A percentile compares a stretch with the other conserved stretches of the same genome.
Conservation (phyloP, 345 rosid species). For the Citrus hindsii region DNA sequence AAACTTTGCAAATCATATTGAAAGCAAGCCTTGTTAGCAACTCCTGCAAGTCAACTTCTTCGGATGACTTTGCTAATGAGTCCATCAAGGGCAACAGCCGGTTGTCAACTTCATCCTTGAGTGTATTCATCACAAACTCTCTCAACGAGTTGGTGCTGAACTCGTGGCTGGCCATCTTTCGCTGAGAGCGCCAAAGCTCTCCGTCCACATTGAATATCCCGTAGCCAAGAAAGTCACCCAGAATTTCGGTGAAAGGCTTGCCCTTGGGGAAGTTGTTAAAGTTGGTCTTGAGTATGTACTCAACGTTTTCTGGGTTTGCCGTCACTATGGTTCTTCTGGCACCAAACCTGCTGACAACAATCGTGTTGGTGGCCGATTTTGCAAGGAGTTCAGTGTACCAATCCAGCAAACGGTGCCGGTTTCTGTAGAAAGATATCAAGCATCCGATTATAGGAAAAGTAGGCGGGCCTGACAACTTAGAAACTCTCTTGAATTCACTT, state of each 20-base stretch:
- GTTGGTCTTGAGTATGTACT: conserved; percentile 77
- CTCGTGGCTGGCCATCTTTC: conserved; percentile 53
- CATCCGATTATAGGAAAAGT: conserved; percentile 70
- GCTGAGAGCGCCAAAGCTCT: conserved; percentile 53
- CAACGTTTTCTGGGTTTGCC: conserved; percentile 70
- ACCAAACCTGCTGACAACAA: conserved; percentile 56
- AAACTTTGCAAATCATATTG: conserved; percentile 44
- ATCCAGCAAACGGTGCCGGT: conserved; percentile 61
- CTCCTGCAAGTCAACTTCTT: conserved; percentile 52
- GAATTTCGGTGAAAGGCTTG: conserved; percentile 78
- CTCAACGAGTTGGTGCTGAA: conserved; percentile 43
- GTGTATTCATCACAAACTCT: conserved; percentile 29
- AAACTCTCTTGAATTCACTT: conserved; percentile 11
- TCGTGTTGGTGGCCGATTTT: conserved; percentile 51
- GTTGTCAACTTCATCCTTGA: conserved; percentile 39
- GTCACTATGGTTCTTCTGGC: conserved; percentile 65
- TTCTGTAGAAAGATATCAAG: conserved; percentile 58
- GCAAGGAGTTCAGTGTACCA: conserved; percentile 77
- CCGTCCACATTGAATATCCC: conserved; percentile 76
- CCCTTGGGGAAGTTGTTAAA: conserved; percentile 87
- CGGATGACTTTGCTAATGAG: conserved; percentile 18
- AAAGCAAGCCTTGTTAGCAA: conserved; percentile 49
- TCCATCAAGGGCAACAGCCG: conserved; percentile 48
- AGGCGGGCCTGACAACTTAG: conserved; percentile 30
- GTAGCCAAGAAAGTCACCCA: conserved; percentile 73